A percentile compares a stretch with the other conserved stretches of the same genome.
phyloP scores from a whole-genome alignment of 2,329 filamentous ascomycete species.

The Cordyceps javanica region DNA sequence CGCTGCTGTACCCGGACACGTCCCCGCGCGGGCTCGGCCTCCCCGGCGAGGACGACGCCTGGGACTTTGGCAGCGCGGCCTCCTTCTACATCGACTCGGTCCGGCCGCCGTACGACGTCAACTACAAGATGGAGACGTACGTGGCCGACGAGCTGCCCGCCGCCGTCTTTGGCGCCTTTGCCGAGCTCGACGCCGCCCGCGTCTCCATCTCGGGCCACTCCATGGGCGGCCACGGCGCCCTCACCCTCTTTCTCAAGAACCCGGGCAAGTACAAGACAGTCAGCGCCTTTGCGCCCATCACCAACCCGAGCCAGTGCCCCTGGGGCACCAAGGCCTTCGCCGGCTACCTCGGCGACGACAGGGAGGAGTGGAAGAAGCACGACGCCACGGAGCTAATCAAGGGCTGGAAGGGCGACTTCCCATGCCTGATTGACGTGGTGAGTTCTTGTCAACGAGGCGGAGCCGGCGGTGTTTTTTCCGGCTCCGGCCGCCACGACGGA shows the following conservation, averaged over 20 bases:
- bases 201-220: constrained; percentile 89
- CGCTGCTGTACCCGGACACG: constrained; percentile 93
- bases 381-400: constrained; percentile 88
- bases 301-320: constrained; percentile 76
- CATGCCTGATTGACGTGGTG: constrained; percentile 82
- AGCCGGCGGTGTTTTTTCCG: too few species aligned
- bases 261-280: constrained; percentile 85
- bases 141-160: constrained; percentile 81
- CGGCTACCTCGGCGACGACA: constrained; percentile 78
- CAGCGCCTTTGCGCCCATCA: constrained; percentile 84
- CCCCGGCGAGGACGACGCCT: constrained; percentile 77
- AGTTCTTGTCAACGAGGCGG: constrained; percentile 31
- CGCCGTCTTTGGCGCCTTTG: constrained; percentile 66
- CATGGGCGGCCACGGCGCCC: constrained; percentile 94
- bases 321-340: constrained; percentile 96
- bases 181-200: constrained; percentile 59
- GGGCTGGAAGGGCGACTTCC: constrained; percentile 63
- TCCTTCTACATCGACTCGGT: constrained; percentile 94
- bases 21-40: constrained; percentile 79
- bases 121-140: constrained; percentile 96
- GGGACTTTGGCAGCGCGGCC: constrained; percentile 87
- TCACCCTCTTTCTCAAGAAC: constrained; percentile 88
- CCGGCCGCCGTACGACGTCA: constrained; percentile 61
- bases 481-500: too few species aligned
- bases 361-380: constrained; percentile 76